phyloP scores from a whole-genome alignment of 1,284 basidiomycete species.

The Inonotus hispidus region DNA sequence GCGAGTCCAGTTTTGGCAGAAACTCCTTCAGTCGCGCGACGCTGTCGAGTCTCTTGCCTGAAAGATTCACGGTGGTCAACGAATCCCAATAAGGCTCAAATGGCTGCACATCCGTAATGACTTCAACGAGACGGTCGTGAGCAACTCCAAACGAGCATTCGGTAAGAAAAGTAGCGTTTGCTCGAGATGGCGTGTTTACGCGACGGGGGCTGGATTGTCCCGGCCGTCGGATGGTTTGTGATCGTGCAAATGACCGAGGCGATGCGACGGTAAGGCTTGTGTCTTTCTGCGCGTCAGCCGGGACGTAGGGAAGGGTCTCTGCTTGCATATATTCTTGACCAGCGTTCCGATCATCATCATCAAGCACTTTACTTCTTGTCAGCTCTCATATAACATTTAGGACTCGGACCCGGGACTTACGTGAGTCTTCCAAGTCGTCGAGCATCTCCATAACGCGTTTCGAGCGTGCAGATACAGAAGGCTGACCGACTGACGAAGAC shows the following conservation, averaged over 20 bases:
- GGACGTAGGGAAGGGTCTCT: not conserved
- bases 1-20: slow-evolving; percentile 76
- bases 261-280: slow-evolving; percentile 24
- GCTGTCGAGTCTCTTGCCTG: slow-evolving; percentile 77
- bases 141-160: slow-evolving; percentile 94
- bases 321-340: not conserved
- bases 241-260: slow-evolving; percentile 43
- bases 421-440: slow-evolving; percentile 59
- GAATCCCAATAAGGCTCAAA: slow-evolving; percentile 95
- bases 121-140: slow-evolving; percentile 84
- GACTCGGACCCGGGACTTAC: slow-evolving; percentile 35
- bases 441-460: slow-evolving; percentile 78
- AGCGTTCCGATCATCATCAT: slow-evolving; percentile 30
- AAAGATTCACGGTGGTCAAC: slow-evolving; percentile 73
- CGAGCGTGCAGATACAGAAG: slow-evolving; percentile 52
- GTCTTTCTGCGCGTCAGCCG: not conserved
- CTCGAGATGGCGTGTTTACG: slow-evolving; percentile 3
- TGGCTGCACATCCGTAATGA: slow-evolving; percentile 93
- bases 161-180: slow-evolving; percentile 73
- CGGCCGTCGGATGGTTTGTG: slow-evolving; percentile 32
- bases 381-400: not conserved
- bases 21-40: slow-evolving; percentile 93
- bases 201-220: slow-evolving; percentile 25
- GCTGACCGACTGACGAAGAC: not conserved
- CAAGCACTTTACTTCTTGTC: slow-evolving; percentile 31